Evolutionary conservation across 208 protist genomes (phyloP), one percentile per base, ranked within the genome.

Genomic region (Leishmania gerbilli): DNA sequence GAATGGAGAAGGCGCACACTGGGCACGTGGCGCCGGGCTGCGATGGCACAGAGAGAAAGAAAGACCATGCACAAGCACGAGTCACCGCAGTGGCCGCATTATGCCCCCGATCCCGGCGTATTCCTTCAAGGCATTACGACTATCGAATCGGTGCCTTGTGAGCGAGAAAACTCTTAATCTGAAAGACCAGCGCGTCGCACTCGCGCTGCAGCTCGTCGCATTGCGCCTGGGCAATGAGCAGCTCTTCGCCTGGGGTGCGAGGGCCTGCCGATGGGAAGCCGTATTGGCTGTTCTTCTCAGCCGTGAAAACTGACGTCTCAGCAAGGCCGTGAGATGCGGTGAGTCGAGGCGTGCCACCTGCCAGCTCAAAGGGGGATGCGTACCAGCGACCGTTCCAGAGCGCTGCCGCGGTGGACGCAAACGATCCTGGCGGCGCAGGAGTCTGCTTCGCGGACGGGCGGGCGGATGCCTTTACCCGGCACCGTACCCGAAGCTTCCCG

Each of bases 101-200:
- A 34, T 19, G 47, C n/a, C 47, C 15, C 27, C n/a, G n/a, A 13
- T 13, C 40, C 17, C 47, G n/a, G 11, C 27, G 27, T 55, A 56
- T 27, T 27, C 45, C 13, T 40, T 31, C 27, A 2, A 7, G n/a
- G n/a, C 19, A 34, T 60, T 58, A 64, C 45, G 51, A 60, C 19
- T 34, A 76, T 62, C 71, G n/a, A 34, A 9, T 15, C 15, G 64
- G 19, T 40, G 31, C n/a, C 60, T 86, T 81, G 21, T 27, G 64
- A 1, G 68, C 31, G 1, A 78, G 74, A 56, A 84, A 42, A 3
- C 19, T 45, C 58, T 86, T 89, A 27, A 95, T 71, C 65, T 79
- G 67, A 40, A 80, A 84, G 40, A 93, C 87, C 51, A 95, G 74
- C n/a, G 83, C 86, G 80, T 92, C 86, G 71, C 92, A 95, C 79